These are phyloP conservation scores for Codiaeum variegatum DNA, from an alignment of 441 rosid genomes.

Conservation along the genomic window DNA sequence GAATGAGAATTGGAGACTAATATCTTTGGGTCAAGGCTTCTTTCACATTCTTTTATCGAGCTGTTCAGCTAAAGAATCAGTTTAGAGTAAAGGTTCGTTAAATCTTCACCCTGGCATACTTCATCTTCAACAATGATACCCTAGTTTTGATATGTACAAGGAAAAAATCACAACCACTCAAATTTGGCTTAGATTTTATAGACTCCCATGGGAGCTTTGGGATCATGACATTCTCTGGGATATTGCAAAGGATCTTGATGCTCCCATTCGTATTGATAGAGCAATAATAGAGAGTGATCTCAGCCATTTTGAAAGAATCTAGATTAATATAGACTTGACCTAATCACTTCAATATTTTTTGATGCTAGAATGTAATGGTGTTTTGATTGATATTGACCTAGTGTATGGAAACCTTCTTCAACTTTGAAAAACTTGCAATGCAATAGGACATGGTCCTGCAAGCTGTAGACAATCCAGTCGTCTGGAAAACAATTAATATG, in stretches of 20 bases:
- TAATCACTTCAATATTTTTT: background rate
- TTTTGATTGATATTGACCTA: background rate
- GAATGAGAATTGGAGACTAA: too few species aligned
- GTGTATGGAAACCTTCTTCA: background rate
- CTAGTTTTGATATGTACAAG: background rate
- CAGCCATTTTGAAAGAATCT: background rate
- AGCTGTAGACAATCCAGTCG: too few species aligned
- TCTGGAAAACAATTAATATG: too few species aligned
- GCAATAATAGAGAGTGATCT: background rate
- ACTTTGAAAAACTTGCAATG: background rate
- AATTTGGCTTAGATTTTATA: background rate
- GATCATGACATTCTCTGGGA: too few species aligned
- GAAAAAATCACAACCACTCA: background rate
- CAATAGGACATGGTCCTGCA: background rate
- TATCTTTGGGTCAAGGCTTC: background rate
- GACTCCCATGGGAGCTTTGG: background rate
- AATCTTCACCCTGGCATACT: too few species aligned
- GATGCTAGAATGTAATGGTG: background rate
- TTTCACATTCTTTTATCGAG: background rate
- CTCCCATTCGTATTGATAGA: background rate
- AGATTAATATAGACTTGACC: background rate
- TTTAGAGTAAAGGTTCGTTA: background rate
- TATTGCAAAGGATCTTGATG: too few species aligned
- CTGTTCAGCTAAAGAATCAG: background rate
- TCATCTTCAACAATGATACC: too few species aligned